These are phyloP conservation scores for Colletotrichum lupini DNA, from an alignment of 2,329 filamentous ascomycete species.

Conservation along the genomic window DNA sequence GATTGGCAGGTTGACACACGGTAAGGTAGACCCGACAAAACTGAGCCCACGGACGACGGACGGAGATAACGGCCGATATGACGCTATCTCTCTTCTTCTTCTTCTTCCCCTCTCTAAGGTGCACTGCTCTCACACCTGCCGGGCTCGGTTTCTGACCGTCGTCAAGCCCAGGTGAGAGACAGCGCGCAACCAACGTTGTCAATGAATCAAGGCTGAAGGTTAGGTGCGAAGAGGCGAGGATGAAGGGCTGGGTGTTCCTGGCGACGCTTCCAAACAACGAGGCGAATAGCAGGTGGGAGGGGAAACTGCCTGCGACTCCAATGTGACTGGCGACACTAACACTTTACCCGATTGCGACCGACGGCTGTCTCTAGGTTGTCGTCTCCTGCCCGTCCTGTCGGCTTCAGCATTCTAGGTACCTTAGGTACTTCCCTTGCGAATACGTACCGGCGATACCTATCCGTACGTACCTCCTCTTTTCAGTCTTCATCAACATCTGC, in stretches of 20 bases:
- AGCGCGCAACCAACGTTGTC: background rate
- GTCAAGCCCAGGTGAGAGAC: background rate
- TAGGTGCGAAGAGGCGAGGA: background rate
- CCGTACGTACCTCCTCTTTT: background rate
- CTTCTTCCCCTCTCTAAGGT: background rate
- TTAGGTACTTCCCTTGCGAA: background rate
- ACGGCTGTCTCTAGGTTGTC: background rate
- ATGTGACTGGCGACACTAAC: slow-evolving; percentile 8
- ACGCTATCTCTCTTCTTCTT: background rate
- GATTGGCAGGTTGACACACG: background rate
- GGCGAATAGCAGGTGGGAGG: background rate
- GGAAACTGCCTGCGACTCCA: no score
- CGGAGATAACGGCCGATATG: background rate
- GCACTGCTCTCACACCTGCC: background rate
- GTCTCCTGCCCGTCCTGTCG: background rate
- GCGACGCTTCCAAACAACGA: slow-evolving; percentile 9
- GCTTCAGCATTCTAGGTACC: background rate
- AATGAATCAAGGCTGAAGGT: background rate
- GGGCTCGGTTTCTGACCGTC: background rate
- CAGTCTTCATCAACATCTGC: background rate
- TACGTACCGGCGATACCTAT: no score
- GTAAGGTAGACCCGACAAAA: background rate
- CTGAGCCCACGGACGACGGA: background rate
- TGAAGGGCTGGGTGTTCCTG: slow-evolving; percentile 14
- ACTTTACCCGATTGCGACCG: slow-evolving; percentile 21